Base-by-base conservation (phyloP, 177 flowering plant species). In the Vitis hybrid region DNA sequence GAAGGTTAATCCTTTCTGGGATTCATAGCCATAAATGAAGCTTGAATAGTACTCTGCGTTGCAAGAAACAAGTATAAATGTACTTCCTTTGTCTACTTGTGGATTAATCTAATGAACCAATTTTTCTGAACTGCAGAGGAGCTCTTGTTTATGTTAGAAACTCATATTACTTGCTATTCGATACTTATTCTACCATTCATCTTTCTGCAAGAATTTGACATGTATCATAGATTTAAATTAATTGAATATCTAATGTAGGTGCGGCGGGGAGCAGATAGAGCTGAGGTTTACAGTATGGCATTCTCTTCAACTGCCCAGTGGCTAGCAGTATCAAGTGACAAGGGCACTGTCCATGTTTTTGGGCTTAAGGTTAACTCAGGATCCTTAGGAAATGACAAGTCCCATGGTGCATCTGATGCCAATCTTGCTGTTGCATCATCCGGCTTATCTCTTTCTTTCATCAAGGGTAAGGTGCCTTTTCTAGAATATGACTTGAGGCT, bases 271-370 rank as follows among this genome's bases (percentile, higher is more conserved):
- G 82, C 84, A 63, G 86, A 84, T 67, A 81, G 83, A 68, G 89
- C 89, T 49, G 88, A 84, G 66, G 84, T 86, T 44, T 81, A 86
- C 68, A 84, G 88, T 51, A 22, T 86, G 63, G 82, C 84, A 56
- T 81, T 84, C 70, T 86, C 89, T 64, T 58, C 85, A 59, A 73
- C 76, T 62, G 77, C 79, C 8, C 81, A 84, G 61, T 84, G 89
- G 89, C 71, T 86, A 19, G 85, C 85, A 33, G 86, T 78, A 17
- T 86, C 85, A 19, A 85, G 88, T 71, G 86, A 83, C 76, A 86
- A 82, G 84, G 89, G 86, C n/a, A 86, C 87, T 8, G 75, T 82
- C 50, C 88, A 86, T 69, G 85, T 86, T 18, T 86, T 84, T 62
- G 62, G 80, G 62, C 83, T 86, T 44, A 84, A 81, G 76, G 74